phyloP scores from a whole-genome alignment of 108 stramenopile genomes.

The Thalassiosira profunda region DNA sequence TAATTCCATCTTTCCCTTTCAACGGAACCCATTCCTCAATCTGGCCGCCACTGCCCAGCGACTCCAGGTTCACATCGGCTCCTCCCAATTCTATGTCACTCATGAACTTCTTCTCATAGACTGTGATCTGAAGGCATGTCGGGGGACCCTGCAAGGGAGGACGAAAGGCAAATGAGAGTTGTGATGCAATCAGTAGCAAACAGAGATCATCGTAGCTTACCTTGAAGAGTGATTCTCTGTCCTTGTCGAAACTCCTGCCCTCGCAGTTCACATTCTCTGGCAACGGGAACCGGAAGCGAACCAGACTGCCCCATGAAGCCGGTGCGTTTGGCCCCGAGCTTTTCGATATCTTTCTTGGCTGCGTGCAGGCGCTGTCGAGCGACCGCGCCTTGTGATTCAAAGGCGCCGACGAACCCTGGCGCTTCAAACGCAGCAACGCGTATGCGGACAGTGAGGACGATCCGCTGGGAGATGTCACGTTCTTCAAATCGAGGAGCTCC shows the following conservation, averaged over 20 bases:
- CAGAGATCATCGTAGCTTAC: conserved; percentile 18
- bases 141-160: conserved; percentile 63
- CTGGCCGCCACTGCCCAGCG: conserved; percentile 76
- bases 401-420: conserved; percentile 68
- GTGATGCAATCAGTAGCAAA: too few relatives aligned
- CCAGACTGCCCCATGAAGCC: conserved; percentile 90
- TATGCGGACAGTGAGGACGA: conserved; percentile 82
- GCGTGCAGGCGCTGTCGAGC: conserved; percentile 74
- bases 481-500: conserved; percentile 95
- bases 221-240: conserved; percentile 86
- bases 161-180: not conserved
- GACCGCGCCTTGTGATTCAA: conserved; percentile 83
- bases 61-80: conserved; percentile 83
- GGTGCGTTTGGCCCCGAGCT: conserved; percentile 89
- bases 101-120: conserved; percentile 93
- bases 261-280: conserved; percentile 81
- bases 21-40: conserved; percentile 93
- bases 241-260: conserved; percentile 69
- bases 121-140: conserved; percentile 78
- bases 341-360: conserved; percentile 80
- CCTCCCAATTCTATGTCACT: conserved; percentile 75
- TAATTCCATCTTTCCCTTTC: conserved; percentile 74
- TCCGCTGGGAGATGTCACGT: conserved; percentile 91
- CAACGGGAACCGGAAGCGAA: conserved; percentile 85
- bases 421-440: conserved; percentile 79